phyloP scores from a whole-genome alignment of 1,284 basidiomycete genomes.

The Apiotrichum sp. region DNA sequence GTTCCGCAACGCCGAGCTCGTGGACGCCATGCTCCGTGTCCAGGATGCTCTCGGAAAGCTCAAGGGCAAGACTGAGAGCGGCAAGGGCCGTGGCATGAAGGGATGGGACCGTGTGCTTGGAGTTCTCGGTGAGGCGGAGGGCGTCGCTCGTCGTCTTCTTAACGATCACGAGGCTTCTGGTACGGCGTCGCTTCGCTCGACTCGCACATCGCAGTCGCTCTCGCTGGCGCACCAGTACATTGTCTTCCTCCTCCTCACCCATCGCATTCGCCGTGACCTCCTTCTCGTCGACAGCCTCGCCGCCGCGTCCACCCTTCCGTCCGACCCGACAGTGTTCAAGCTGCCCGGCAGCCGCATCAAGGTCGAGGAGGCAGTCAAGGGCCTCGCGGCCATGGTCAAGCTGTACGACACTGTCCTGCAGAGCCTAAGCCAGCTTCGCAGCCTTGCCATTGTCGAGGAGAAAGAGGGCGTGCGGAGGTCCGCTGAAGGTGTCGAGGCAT shows the following conservation, averaged over 20 bases:
- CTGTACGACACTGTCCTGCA: conserved; percentile 78
- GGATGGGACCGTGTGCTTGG: conserved; percentile 77
- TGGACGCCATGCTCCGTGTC: conserved; percentile 76
- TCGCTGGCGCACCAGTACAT: conserved; percentile 80
- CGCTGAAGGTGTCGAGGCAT: conserved; percentile 67
- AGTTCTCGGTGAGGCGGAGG: conserved; percentile 80
- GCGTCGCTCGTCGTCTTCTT: conserved; percentile 65
- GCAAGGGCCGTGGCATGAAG: conserved; percentile 38
- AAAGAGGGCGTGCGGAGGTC: conserved; percentile 70
- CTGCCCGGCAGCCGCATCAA: conserved; percentile 41
- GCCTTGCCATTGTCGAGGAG: conserved; percentile 77
- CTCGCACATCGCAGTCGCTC: conserved; percentile 46
- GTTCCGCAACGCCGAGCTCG: conserved; percentile 82
- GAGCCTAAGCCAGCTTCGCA: conserved; percentile 72
- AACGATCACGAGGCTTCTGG: conserved; percentile 61
- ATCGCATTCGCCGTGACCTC: conserved; percentile 79
- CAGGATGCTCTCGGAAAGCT: conserved; percentile 63
- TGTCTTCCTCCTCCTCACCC: conserved; percentile 74
- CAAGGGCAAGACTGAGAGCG: conserved; percentile 46
- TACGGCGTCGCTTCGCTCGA: conserved; percentile 31
- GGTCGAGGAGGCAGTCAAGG: conserved; percentile 55
- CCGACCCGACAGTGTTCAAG: conserved; percentile 34
- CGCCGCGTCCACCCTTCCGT: conserved; percentile 30
- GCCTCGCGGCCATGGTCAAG: conserved; percentile 72
- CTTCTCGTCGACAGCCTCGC: conserved; percentile 66